Percentiles rank a stretch among this genome's conserved stretches.
These are phyloP conservation scores for Herpetomonas tarakana DNA, from an alignment of 208 protist species.

Conservation along the genomic window DNA sequence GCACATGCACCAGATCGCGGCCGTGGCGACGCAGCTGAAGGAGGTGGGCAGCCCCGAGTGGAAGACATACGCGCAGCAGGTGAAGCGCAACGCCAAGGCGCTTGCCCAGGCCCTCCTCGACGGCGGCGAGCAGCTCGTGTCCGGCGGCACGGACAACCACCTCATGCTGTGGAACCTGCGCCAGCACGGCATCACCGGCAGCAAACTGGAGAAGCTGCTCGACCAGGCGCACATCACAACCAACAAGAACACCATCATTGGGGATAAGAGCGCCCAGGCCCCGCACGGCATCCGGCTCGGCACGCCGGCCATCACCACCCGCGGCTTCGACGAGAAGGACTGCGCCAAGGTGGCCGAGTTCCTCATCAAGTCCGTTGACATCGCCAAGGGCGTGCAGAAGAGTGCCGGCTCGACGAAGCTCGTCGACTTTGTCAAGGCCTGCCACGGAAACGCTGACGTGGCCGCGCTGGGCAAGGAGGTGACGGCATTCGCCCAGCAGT, in stretches of 20 bases:
- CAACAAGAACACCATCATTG: conserved; percentile 98
- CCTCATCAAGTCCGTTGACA: conserved; percentile 78
- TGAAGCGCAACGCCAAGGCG: conserved; percentile 88
- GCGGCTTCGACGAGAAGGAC: conserved; percentile 92
- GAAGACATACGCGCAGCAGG: conserved; percentile 93
- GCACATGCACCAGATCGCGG: conserved; percentile 98
- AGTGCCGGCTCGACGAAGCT: conserved; percentile 66
- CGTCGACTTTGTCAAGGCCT: conserved; percentile 60
- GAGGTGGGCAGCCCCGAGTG: conserved; percentile 93
- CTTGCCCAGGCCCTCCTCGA: conserved; percentile 82
- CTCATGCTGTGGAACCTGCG: conserved; percentile 98
- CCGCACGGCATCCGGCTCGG: conserved; percentile 96
- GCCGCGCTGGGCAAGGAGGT: conserved; percentile 69
- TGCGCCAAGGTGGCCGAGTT: conserved; percentile 91
- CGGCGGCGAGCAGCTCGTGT: conserved; percentile 92
- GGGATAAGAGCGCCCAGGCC: conserved; percentile 91
- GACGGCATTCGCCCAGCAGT: conserved; percentile 66
- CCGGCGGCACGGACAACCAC: conserved; percentile 98
- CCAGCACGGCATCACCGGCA: conserved; percentile 92
- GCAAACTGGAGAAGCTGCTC: conserved; percentile 96
- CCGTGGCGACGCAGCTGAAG: conserved; percentile 95
- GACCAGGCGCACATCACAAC: conserved; percentile 90
- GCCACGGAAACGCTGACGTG: conserved; percentile 41
- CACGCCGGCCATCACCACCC: conserved; percentile 94
- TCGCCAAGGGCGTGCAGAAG: conserved; percentile 75